Evolutionary conservation across 2,329 filamentous ascomycete species (phyloP).

Genomic region (Westerdykella sp.): DNA sequence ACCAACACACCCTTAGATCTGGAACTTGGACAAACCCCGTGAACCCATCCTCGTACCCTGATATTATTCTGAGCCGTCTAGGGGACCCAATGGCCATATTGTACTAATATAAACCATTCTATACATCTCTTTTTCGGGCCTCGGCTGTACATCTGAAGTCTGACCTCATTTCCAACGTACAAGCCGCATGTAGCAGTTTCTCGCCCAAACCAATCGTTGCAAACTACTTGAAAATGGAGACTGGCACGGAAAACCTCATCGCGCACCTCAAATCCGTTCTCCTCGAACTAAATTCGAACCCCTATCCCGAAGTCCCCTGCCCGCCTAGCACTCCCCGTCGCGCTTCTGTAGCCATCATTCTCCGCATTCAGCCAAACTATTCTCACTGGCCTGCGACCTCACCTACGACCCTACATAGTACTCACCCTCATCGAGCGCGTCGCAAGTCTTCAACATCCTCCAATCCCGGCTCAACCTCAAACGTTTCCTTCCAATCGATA

Average conservation of each 20-base stretch:
- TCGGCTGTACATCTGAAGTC: constrained; percentile 9
- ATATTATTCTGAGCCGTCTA: too few relatives aligned
- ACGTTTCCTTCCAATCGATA: constrained; percentile 18
- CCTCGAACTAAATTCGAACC: constrained; percentile 38
- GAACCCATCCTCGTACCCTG: neutral
- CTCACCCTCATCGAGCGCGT: constrained; percentile 13
- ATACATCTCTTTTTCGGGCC: constrained; percentile 7
- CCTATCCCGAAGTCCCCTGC: constrained; percentile 46
- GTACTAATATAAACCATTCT: too few relatives aligned
- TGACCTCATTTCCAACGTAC: neutral
- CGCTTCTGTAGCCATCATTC: constrained; percentile 60
- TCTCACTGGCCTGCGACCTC: constrained; percentile 45
- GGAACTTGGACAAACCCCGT: neutral
- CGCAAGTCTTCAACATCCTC: constrained; percentile 29
- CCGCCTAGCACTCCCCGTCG: constrained; percentile 50
- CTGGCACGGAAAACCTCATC: constrained; percentile 28
- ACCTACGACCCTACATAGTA: constrained; percentile 15
- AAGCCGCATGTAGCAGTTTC: neutral
- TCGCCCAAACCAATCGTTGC: neutral
- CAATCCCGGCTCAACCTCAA: constrained; percentile 11
- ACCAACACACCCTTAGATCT: neutral
- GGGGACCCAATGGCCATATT: too few relatives aligned
- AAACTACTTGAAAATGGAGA: constrained; percentile 12
- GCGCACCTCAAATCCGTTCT: constrained; percentile 40
- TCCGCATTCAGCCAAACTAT: constrained; percentile 56